A percentile compares a stretch with the other conserved stretches of the same genome.
phyloP scores from a whole-genome alignment of 495 filamentous ascomycete genomes.

The Jackrogersella multiformis region DNA sequence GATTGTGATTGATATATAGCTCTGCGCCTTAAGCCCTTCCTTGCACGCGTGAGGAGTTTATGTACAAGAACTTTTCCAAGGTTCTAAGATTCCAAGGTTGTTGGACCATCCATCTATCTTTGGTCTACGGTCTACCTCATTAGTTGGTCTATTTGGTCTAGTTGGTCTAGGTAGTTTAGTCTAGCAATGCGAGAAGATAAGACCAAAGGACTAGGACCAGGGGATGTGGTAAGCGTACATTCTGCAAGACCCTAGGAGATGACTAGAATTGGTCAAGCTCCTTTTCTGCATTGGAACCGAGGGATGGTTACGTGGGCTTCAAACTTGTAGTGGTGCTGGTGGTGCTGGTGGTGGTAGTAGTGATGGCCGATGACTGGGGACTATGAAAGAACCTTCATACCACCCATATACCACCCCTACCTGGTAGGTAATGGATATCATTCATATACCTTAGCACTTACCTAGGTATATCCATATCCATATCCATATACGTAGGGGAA shows the following conservation, averaged over 20 bases:
- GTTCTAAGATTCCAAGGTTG: too few relatives aligned
- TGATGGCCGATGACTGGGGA: slow-evolving; percentile 17
- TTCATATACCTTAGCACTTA: too few relatives aligned
- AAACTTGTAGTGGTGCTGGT: background rate
- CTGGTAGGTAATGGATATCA: too few relatives aligned
- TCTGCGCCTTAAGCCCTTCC: slow-evolving; percentile 25
- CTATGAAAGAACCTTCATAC: too few relatives aligned
- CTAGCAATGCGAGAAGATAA: slow-evolving; percentile 33
- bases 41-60: slow-evolving; percentile 26
- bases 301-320: slow-evolving; percentile 25
- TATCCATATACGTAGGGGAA: too few relatives aligned
- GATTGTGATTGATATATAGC: slow-evolving; percentile 41
- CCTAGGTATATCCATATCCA: too few relatives aligned
- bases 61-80: background rate
- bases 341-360: background rate
- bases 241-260: slow-evolving; percentile 32
- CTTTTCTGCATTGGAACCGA: slow-evolving; percentile 35
- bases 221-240: slow-evolving; percentile 28
- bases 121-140: too few relatives aligned
- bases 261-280: slow-evolving; percentile 37
- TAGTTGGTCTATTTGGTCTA: too few relatives aligned
- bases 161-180: too few relatives aligned
- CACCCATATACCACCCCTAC: too few relatives aligned
- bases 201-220: slow-evolving; percentile 35
- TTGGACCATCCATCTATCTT: slow-evolving; percentile 24